Percentiles rank a stretch among this genome's conserved stretches.
Evolutionary conservation across 768 basidiomycete genomes (phyloP).

Genomic region (Tylopilus vinaceipallidus): DNA sequence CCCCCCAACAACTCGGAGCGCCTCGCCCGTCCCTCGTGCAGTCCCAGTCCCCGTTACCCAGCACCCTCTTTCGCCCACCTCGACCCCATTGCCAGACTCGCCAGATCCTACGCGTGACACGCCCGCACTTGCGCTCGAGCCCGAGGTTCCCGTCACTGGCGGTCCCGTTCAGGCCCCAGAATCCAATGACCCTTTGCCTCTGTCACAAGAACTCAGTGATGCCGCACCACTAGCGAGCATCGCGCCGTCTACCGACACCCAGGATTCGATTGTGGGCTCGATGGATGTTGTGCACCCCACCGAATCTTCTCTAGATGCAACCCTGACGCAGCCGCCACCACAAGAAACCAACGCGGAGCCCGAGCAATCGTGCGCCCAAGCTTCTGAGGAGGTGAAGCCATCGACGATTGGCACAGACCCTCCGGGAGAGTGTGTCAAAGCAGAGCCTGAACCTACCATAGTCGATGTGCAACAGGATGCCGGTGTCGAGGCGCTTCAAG

Average conservation of each 20-base stretch:
- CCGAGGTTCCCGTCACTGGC: not conserved
- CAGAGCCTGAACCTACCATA: not conserved
- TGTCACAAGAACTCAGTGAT: slow-evolving; percentile 1
- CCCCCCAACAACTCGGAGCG: slow-evolving; percentile 39
- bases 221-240: not conserved
- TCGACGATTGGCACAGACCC: not conserved
- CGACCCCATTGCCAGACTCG: slow-evolving; percentile 44
- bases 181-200: not conserved
- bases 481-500: slow-evolving; percentile 58
- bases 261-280: not conserved
- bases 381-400: not conserved
- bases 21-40: slow-evolving; percentile 39
- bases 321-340: not conserved
- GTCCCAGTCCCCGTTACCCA: slow-evolving; percentile 24
- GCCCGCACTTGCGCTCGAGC: not conserved
- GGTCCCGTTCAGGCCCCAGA: slow-evolving; percentile 1
- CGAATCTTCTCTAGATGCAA: not conserved
- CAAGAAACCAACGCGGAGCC: not conserved
- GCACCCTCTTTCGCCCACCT: slow-evolving; percentile 41
- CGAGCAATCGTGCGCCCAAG: not conserved
- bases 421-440: not conserved
- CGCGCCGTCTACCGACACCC: not conserved
- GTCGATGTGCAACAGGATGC: slow-evolving; percentile 6
- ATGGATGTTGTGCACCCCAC: not conserved
- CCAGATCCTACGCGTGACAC: slow-evolving; percentile 17